Evolutionary conservation across 306 rosid genomes (phyloP), one percentile per base, ranked within the genome.

Genomic region (Lathyrus aphaca): DNA sequence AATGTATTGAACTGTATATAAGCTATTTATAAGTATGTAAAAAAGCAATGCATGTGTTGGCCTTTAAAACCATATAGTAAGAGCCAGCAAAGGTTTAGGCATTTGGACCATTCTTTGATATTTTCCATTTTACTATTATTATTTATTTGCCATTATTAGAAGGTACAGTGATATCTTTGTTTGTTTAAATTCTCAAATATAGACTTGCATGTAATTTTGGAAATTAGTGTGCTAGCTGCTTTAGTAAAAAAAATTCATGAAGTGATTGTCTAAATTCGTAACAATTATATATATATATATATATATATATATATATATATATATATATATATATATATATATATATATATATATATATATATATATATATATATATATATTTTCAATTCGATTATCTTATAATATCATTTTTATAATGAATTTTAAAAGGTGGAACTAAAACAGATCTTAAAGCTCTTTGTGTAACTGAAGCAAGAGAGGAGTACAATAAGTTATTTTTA

Each of bases 11-110:
- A 35, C 39, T 35, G 30, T 60, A 74, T n/a, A 48, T 46, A 65
- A 16, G 18, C 55, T 25, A 29, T 58, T 71, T 9, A 18, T 14
- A 17, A 54, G 25, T 68, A 40, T 45, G 13, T 8, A 49, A 18
- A 14, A 40, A 66, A 75, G 42, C 71, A 66, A 66, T 60, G 35
- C 84, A 80, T 75, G 84, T 66, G 81, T 51, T 3, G 5, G 75
- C 72, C 68, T 75, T 71, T 38, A 71, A 59, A 80, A 59, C 81
- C 11, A 17, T 35, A 60, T 32, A 32, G 74, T 8, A 19, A 49
- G 74, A 50, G 81, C 74, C 74, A 80, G 57, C 81, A 56, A 51
- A 19, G 64, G 43, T 75, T 71, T 65, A 50, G 75, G 81, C 57
- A 40, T 58, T 43, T 50, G 74, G 70, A 49, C 69, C 70, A 63